Conservation (phyloP, 179 eudicot species). For the Nepenthes alata region DNA sequence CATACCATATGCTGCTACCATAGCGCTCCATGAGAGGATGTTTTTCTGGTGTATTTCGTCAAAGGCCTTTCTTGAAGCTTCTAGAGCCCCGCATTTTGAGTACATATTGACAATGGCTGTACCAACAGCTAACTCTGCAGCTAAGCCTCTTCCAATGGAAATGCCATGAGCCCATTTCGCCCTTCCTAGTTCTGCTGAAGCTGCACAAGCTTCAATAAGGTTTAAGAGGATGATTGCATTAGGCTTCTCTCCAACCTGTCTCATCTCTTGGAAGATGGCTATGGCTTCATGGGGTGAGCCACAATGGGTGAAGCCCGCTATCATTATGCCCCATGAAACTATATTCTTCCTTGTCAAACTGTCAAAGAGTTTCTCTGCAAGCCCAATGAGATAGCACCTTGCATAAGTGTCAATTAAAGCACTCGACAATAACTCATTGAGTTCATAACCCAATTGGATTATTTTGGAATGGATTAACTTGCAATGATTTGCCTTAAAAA, state of each 20-base stretch:
- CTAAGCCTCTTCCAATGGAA: constrained; percentile 44
- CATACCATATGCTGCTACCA: constrained; percentile 69
- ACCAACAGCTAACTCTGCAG: constrained; percentile 43
- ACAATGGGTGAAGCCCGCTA: constrained; percentile 65
- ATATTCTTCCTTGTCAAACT: constrained; percentile 25
- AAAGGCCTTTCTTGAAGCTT: constrained; percentile 42
- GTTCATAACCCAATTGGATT: constrained; percentile 31
- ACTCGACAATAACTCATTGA: constrained; percentile 40
- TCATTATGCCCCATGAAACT: constrained; percentile 75
- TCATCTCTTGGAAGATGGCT: constrained; percentile 36
- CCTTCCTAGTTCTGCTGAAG: constrained; percentile 41
- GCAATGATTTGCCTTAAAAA: constrained; percentile 31
- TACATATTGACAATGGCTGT: constrained; percentile 64
- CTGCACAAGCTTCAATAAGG: constrained; percentile 59
- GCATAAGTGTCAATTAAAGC: constrained; percentile 71
- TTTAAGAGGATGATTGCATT: constrained; percentile 45
- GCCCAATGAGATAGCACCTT: constrained; percentile 41
- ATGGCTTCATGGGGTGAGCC: constrained; percentile 74
- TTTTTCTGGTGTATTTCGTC: constrained; percentile 37
- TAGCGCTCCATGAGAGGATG: constrained; percentile 57
- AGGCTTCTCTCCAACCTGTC: constrained; percentile 14
- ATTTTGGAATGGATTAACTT: constrained; percentile 44
- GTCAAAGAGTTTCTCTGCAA: constrained; percentile 42
- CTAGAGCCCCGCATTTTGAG: constrained; percentile 66
- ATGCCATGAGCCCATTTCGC: constrained; percentile 58